Evolutionary conservation across 805 yeast genomes (phyloP).

Genomic region (Kuraishia hungarica): DNA sequence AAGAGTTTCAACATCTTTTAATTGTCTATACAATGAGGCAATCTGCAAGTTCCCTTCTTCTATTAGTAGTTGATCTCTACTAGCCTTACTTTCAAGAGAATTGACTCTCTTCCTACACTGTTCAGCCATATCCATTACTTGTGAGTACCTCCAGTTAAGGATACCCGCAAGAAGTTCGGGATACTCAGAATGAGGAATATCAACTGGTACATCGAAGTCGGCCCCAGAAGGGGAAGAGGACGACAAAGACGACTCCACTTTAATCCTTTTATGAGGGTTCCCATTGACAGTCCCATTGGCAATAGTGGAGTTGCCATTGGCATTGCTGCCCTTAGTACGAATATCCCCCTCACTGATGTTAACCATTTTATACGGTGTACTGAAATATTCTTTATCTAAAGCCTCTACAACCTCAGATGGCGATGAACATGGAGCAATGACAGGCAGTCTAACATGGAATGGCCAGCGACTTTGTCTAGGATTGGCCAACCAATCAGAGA

Average conservation of each 20-base stretch:
- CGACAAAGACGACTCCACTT: not conserved
- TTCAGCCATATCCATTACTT: conserved; percentile 17
- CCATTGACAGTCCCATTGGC: not conserved
- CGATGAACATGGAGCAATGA: not conserved
- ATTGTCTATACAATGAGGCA: conserved; percentile 31
- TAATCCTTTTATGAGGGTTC: not conserved
- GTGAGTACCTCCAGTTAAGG: not conserved
- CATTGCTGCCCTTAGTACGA: no score
- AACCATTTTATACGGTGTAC: not conserved
- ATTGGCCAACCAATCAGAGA: not conserved
- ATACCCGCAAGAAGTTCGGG: not conserved
- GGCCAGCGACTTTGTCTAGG: not conserved
- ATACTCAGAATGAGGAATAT: not conserved
- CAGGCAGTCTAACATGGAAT: not conserved
- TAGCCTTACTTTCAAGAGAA: conserved; percentile 13
- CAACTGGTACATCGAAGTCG: not conserved
- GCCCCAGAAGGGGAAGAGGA: not conserved
- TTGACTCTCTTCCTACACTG: conserved; percentile 22
- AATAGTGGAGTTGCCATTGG: not conserved
- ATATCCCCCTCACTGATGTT: no score
- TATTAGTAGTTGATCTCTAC: conserved; percentile 21
- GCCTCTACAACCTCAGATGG: not conserved
- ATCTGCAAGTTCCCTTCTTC: conserved; percentile 31
- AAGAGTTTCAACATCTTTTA: conserved; percentile 23
- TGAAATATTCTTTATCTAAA: not conserved